These are phyloP conservation scores for Sclerotiophoma versabilis DNA, from an alignment of 2,329 filamentous ascomycete species.

Conservation along the genomic window DNA sequence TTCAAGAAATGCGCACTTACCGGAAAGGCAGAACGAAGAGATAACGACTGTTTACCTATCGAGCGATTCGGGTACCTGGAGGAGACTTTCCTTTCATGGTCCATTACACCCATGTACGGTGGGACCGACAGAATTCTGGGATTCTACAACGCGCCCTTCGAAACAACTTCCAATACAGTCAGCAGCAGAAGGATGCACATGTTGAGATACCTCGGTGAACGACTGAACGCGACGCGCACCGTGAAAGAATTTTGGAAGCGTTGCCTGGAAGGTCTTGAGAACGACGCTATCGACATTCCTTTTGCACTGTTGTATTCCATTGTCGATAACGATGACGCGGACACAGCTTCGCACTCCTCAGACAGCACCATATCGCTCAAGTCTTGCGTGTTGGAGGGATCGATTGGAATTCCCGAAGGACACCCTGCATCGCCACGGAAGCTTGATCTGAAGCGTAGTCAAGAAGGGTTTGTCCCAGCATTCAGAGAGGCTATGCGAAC, in stretches of 20 bases:
- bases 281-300: conserved; percentile 43
- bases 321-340: conserved; percentile 35
- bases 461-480: conserved; percentile 42
- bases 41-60: conserved; percentile 42
- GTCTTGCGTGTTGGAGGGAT: conserved; percentile 42
- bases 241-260: conserved; percentile 56
- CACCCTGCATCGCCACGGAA: conserved; percentile 38
- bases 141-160: conserved; percentile 44
- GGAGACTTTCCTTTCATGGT: conserved; percentile 54
- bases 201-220: conserved; percentile 49
- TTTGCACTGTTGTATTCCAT: conserved; percentile 46
- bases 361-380: conserved; percentile 38
- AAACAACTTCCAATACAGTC: conserved; percentile 51
- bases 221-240: conserved; percentile 38
- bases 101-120: conserved; percentile 51
- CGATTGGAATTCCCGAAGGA: conserved; percentile 41
- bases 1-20: conserved; percentile 41
- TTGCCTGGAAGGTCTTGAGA: conserved; percentile 58
- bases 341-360: conserved; percentile 34
- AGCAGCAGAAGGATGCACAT: conserved; percentile 49
- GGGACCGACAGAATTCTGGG: conserved; percentile 44
- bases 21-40: conserved; percentile 34
- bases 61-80: conserved; percentile 39
- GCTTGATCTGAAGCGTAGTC: conserved; percentile 37
- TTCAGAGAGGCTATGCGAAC: conserved; percentile 46